Conservation (phyloP, 257 asterid species). For the Cruciata laevipes region DNA sequence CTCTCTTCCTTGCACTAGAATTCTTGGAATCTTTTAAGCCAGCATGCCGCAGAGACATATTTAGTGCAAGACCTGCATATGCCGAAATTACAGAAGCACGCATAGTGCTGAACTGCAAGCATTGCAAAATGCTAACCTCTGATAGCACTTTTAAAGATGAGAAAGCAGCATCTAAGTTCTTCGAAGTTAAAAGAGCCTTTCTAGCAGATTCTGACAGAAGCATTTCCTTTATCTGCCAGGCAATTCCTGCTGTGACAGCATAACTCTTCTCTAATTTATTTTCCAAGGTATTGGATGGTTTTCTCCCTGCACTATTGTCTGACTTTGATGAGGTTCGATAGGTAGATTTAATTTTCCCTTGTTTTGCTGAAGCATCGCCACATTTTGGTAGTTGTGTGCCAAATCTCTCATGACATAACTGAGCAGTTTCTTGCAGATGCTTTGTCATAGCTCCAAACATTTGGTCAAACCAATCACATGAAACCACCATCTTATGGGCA, state of each 20-base stretch:
- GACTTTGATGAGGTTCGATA: constrained; percentile 39
- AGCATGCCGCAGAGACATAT: constrained; percentile 52
- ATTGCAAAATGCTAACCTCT: constrained; percentile 68
- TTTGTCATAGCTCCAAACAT: constrained; percentile 63
- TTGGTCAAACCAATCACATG: constrained; percentile 67
- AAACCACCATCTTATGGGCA: constrained; percentile 73
- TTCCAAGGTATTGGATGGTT: constrained; percentile 21
- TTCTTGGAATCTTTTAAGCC: constrained; percentile 26
- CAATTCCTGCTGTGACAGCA: constrained; percentile 62
- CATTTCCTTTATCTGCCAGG: constrained; percentile 91
- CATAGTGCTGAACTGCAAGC: constrained; percentile 42
- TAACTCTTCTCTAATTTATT: constrained; percentile 46
- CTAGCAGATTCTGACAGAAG: constrained; percentile 59
- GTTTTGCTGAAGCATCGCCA: constrained; percentile 25
- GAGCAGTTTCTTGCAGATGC: constrained; percentile 59
- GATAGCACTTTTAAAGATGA: constrained; percentile 60
- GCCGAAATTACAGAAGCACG: constrained; percentile 49
- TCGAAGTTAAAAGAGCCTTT: constrained; percentile 43
- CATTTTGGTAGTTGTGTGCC: constrained; percentile 31
- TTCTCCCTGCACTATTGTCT: constrained; percentile 29
- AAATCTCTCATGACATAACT: constrained; percentile 40
- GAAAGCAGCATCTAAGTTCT: constrained; percentile 38
- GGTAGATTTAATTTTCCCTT: constrained; percentile 35
- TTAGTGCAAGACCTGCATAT: constrained; percentile 62
- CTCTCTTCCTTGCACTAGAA: constrained; percentile 10